Base-by-base conservation (phyloP, 1,284 basidiomycete genomes). In the Fomitopsis palustris region DNA sequence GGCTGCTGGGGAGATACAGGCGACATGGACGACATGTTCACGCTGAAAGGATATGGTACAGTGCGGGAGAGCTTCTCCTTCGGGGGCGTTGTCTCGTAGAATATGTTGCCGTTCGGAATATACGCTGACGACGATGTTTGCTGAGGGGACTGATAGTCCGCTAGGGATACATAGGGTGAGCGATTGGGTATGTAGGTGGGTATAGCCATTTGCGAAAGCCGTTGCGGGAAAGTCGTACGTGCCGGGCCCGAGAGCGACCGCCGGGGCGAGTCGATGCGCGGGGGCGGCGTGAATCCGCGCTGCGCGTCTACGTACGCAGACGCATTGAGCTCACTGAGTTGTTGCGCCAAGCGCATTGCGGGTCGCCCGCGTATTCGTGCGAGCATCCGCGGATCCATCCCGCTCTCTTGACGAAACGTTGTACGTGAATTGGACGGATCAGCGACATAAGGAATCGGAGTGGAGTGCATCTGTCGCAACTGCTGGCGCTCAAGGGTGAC, bases 161-260 rank as follows among this genome's bases (percentile, higher is more conserved):
- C 61, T 21, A 66, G 66, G 31, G 67, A 68, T 52, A 64, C 54
- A 64, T 52, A 65, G 62, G 53, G 52, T 31, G 60, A 60, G 53
- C 65, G 29, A 19, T 37, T 64, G 16, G 64, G 65, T 38, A 65
- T 61, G 55, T 57, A 66, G 33, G 60, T 63, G 27, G 70, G 65
- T 51, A 73, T 55, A 31, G 69, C 67, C 4, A 69, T 64, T 56
- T 65, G 65, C 21, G 63, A 61, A 54, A 62, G 61, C 27, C 62
- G 56, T 49, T 61, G 56, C 21, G 69, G 61, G 47, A 64, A 56
- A 58, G 67, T 69, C 54, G 69, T 65, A 27, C 68, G 67, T 52
- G 75, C 68, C 14, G 76, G 73, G 31, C 74, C 74, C 2, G 76
- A 77, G 57, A 71, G 68, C 8, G 76, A 76, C 21, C 75, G 67